Percentiles rank a stretch among this genome's conserved stretches.
Evolutionary conservation across 1,284 basidiomycete species (phyloP).

Genomic region (Cutaneotrichosporon mucoides): DNA sequence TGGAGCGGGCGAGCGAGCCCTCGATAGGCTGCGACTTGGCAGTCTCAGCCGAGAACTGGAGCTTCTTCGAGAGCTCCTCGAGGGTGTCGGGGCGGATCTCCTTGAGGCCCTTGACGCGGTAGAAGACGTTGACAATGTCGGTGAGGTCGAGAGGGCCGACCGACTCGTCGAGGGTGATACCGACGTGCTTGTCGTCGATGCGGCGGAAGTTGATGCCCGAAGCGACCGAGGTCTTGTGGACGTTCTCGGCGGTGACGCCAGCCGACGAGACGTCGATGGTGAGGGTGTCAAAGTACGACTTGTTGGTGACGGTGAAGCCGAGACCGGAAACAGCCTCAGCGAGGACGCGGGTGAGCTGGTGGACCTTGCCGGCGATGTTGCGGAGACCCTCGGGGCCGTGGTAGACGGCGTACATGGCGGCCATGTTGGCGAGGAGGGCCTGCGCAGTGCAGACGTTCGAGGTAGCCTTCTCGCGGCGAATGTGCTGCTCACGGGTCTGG

Average conservation of each 20-base stretch:
- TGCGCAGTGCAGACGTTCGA: conserved; percentile 90
- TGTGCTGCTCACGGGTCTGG: conserved; percentile 95
- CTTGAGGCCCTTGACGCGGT: conserved; percentile 49
- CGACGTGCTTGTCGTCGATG: conserved; percentile 72
- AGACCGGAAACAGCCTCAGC: conserved; percentile 64
- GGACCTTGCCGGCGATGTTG: conserved; percentile 84
- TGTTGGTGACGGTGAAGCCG: conserved; percentile 61
- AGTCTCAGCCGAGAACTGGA: conserved; percentile 31
- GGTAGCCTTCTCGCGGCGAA: conserved; percentile 90
- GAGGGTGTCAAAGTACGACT: conserved; percentile 87
- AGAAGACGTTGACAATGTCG: conserved; percentile 77
- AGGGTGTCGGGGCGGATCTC: conserved; percentile 45
- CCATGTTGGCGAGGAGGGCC: conserved; percentile 92
- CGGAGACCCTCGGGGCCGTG: conserved; percentile 85
- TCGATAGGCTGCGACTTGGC: conserved; percentile 50
- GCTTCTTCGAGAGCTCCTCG: conserved; percentile 41
- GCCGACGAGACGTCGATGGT: conserved; percentile 67
- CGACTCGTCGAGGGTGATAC: conserved; percentile 90
- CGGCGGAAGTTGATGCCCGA: conserved; percentile 78
- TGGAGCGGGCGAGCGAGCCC: conserved; percentile 62
- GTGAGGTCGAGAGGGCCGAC: conserved; percentile 71
- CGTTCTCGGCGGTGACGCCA: conserved; percentile 57
- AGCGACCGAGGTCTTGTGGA: conserved; percentile 67
- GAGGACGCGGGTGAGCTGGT: conserved; percentile 80
- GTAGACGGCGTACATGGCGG: conserved; percentile 95